These are phyloP conservation scores for Capsicum pubescens DNA, from an alignment of 257 asterid genomes.

Conservation along the genomic window DNA sequence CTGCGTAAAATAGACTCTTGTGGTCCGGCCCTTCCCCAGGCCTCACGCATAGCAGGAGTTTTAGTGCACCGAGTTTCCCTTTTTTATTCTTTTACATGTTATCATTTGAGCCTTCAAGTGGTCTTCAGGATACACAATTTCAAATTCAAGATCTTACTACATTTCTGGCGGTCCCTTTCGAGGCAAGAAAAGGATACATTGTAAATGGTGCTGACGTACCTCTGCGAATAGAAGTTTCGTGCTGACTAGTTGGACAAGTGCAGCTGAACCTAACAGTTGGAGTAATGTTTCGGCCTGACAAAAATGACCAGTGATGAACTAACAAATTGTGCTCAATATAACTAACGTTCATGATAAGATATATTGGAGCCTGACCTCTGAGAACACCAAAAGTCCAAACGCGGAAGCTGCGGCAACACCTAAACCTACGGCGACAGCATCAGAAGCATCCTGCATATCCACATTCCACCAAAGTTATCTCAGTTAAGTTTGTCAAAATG, in stretches of 20 bases:
- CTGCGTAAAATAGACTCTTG: no score
- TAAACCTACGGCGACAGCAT: constrained; percentile 55
- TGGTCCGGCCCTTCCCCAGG: no score
- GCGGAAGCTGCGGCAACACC: constrained; percentile 83
- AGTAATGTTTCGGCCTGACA: constrained; percentile 84
- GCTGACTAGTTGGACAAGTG: constrained; percentile 76
- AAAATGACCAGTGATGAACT: constrained; percentile 31
- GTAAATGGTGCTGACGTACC: constrained; percentile 49
- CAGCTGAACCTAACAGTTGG: constrained; percentile 89
- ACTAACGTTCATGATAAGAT: background rate
- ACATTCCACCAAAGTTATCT: constrained; percentile 1
- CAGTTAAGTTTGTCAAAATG: background rate
- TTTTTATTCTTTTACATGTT: background rate
- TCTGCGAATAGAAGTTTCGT: constrained; percentile 84
- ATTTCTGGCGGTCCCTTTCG: background rate
- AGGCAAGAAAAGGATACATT: background rate
- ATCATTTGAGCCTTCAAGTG: background rate
- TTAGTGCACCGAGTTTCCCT: no score
- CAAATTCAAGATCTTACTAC: constrained; percentile 9
- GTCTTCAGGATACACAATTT: background rate
- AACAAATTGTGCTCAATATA: background rate
- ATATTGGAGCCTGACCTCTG: constrained; percentile 63
- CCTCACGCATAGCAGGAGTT: no score
- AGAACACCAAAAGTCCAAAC: constrained; percentile 65
- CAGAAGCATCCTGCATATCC: constrained; percentile 61